Percentiles rank a stretch among this genome's conserved stretches.
These are phyloP conservation scores for Benincasa hispida DNA, from an alignment of 306 rosid species.

Conservation along the genomic window DNA sequence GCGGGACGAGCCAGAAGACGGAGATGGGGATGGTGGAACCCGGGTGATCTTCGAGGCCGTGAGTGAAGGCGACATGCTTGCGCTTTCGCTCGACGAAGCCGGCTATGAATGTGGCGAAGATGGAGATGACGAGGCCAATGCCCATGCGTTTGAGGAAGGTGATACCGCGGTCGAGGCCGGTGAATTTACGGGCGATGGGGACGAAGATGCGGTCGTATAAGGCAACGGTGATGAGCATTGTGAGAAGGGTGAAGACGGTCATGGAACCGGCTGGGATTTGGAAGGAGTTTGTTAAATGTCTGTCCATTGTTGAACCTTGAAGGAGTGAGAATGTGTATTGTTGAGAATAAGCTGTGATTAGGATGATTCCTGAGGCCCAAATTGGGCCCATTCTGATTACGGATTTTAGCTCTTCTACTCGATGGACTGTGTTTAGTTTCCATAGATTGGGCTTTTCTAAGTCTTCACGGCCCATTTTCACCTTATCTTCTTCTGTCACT, in stretches of 20 bases:
- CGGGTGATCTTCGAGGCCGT: conserved; percentile 36
- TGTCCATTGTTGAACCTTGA: conserved; percentile 81
- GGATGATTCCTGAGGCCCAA: conserved; percentile 87
- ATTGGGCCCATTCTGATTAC: conserved; percentile 87
- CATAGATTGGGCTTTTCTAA: conserved; percentile 48
- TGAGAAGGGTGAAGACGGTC: conserved; percentile 47
- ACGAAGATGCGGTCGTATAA: conserved; percentile 61
- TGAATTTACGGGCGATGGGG: conserved; percentile 43
- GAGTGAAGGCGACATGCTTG: conserved; percentile 32
- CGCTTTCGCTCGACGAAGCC: conserved; percentile 68
- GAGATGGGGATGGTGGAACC: conserved; percentile 49
- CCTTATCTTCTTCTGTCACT: conserved; percentile 38
- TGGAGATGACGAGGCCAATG: conserved; percentile 63
- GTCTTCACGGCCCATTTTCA: conserved; percentile 11
- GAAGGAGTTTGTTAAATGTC: conserved; percentile 47
- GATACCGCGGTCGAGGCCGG: conserved; percentile 84
- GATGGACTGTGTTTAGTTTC: conserved; percentile 67
- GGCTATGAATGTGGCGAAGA: conserved; percentile 57
- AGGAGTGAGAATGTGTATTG: conserved; percentile 72
- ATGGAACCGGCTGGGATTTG: conserved; percentile 90
- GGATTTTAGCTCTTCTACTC: conserved; percentile 80
- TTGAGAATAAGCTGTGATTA: conserved; percentile 84
- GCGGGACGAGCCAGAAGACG: conserved; percentile 81
- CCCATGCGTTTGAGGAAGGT: conserved; percentile 78
- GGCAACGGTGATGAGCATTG: conserved; percentile 67